Evolutionary conservation across 2,329 filamentous ascomycete genomes (phyloP).

Genomic region (Nothomitra cinnamomea): DNA sequence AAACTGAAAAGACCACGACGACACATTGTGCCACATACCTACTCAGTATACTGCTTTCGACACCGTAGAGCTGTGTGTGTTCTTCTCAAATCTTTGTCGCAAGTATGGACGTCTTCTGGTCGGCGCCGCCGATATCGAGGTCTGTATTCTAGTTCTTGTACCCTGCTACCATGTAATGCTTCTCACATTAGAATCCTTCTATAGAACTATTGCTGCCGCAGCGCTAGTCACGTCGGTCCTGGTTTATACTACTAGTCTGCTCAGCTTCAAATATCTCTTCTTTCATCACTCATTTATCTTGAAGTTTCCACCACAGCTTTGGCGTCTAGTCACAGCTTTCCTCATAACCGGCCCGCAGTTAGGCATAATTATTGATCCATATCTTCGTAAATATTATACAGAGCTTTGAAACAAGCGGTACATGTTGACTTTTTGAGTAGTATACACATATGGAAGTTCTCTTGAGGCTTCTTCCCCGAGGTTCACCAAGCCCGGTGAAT

Average conservation of each 20-base stretch:
- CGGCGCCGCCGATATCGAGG: conserved; percentile 49
- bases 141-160: conserved; percentile 25
- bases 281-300: conserved; percentile 38
- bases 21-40: too few relatives aligned
- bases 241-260: conserved; percentile 39
- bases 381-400: conserved; percentile 38
- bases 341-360: conserved; percentile 37
- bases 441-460: conserved; percentile 61
- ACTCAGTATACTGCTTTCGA: not conserved
- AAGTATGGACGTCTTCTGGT: conserved; percentile 45
- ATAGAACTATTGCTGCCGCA: conserved; percentile 49
- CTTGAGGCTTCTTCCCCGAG: conserved; percentile 56
- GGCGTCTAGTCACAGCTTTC: conserved; percentile 41
- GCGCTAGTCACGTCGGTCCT: conserved; percentile 45
- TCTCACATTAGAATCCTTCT: not conserved
- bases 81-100: conserved; percentile 4
- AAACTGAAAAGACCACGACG: too few relatives aligned
- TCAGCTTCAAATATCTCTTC: conserved; percentile 34
- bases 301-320: conserved; percentile 40
- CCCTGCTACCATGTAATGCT: conserved; percentile 25
- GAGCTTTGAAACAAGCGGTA: conserved; percentile 7
- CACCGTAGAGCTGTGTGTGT: not conserved
- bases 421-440: conserved; percentile 18
- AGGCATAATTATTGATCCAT: conserved; percentile 53
- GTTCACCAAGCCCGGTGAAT: conserved; percentile 59